Evolutionary conservation across 345 rosid species (phyloP), one percentile per base, ranked within the genome.

Genomic region (Passiflora organensis): DNA sequence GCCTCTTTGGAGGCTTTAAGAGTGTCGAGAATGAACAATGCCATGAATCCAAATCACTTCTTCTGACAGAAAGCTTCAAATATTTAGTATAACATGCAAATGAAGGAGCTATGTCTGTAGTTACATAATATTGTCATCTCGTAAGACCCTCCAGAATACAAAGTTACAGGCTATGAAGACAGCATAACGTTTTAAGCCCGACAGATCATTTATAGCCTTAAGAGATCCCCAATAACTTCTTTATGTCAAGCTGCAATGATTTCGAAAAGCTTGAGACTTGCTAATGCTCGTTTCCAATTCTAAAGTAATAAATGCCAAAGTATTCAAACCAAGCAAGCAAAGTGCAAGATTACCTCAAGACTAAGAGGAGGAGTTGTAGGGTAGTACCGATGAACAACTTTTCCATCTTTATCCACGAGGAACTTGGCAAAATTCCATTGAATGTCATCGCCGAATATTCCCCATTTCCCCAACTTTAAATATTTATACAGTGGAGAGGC

Each of bases 191-290:
- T n/a, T 28, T 28, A 3, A 28, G 34, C 12, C 24, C 20, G 66
- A 52, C 32, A 15, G 51, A 23, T 22, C 32, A 25, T 36, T 25
- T 5, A 42, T 53, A 48, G 39, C 52, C 5, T 53, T 37, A 64
- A 13, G 13, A 17, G 10, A 73, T 38, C 21, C 65, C 77, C 73
- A 82, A 53, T 38, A 84, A 79, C 70, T 78, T 77, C 74, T 72
- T 78, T 34, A 87, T 71, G 69, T 78, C 82, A 68, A 55, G 70
- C 86, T 84, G 78, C 79, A 72, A 63, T 15, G 34, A 58, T 34
- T n/a, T 22, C 2, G 32, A 9, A 59, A 55, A 46, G 22, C 9
- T 49, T 48, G 44, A 28, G 56, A 22, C 50, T 25, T 32, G 20
- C 13, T 2, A 6, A 1, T 16, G 19, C n/a, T 13, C 13, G 22